Conservation (phyloP, 352 stramenopile genomes). For the Phytopythium chamaehyphon region DNA sequence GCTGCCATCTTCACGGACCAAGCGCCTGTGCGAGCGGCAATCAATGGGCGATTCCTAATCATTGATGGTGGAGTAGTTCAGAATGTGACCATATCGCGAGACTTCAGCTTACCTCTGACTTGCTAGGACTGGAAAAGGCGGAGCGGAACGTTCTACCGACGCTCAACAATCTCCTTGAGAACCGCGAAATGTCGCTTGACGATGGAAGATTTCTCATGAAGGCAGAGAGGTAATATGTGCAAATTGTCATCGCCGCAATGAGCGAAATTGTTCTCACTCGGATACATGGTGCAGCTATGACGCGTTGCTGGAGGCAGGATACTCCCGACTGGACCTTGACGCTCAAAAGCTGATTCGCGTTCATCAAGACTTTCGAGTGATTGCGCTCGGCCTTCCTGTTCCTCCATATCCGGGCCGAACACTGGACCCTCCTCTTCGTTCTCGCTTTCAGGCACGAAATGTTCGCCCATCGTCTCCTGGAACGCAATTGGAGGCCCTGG, state of each 20-base stretch:
- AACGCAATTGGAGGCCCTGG: constrained; percentile 53
- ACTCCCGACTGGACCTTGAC: constrained; percentile 38
- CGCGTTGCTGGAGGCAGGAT: constrained; percentile 50
- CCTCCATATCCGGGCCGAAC: constrained; percentile 83
- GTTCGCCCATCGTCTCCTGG: constrained; percentile 58
- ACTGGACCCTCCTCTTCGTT: constrained; percentile 84
- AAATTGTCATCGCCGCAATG: neutral
- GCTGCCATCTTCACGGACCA: constrained; percentile 88
- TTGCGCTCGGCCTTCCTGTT: constrained; percentile 85
- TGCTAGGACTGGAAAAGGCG: constrained; percentile 89
- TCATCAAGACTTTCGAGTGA: constrained; percentile 92
- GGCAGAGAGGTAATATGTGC: constrained; percentile 48
- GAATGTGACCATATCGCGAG: neutral
- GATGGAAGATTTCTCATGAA: constrained; percentile 93
- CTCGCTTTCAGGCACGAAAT: constrained; percentile 79
- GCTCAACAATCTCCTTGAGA: constrained; percentile 97
- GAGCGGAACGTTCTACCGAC: constrained; percentile 96
- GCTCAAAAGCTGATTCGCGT: constrained; percentile 80
- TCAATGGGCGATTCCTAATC: constrained; percentile 91
- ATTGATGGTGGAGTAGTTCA: constrained; percentile 77
- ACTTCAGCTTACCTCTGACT: neutral
- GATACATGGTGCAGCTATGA: constrained; percentile 35
- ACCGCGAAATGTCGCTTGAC: constrained; percentile 94
- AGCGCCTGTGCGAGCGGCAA: constrained; percentile 91
- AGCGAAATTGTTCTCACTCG: no score